Conservation (phyloP, 352 stramenopile genomes). For the Thalassiosira exigua region DNA sequence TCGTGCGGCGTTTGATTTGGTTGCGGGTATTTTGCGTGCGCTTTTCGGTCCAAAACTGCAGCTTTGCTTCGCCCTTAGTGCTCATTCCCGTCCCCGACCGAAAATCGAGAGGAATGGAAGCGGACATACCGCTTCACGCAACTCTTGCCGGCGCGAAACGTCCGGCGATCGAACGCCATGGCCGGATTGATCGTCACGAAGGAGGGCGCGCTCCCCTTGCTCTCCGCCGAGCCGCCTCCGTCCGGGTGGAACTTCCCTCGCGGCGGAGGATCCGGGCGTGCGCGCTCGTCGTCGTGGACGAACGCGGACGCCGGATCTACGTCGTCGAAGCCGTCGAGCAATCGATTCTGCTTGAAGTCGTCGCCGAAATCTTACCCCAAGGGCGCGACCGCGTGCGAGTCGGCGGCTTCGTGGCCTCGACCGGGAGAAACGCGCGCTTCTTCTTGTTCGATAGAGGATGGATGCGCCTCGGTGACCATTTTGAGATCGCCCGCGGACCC, state of each 20-base stretch:
- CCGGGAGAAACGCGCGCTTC: not conserved
- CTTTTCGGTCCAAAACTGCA: too few species aligned
- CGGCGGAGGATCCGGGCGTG: constrained; percentile 15
- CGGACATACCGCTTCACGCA: too few species aligned
- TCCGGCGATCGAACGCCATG: constrained; percentile 55
- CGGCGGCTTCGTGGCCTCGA: constrained; percentile 44
- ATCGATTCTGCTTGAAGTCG: constrained; percentile 49
- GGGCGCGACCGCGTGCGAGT: constrained; percentile 37
- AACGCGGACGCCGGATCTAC: constrained; percentile 43
- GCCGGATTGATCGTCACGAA: constrained; percentile 51
- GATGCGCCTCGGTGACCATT: constrained; percentile 29
- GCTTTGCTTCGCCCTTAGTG: too few species aligned
- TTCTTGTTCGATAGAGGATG: constrained; percentile 5
- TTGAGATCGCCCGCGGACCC: constrained; percentile 42
- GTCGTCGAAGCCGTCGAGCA: constrained; percentile 21
- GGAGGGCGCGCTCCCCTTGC: constrained; percentile 44
- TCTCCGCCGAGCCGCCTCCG: constrained; percentile 5
- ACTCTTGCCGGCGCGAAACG: too few species aligned
- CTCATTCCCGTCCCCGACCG: too few species aligned
- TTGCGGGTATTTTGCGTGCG: too few species aligned
- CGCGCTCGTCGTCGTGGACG: constrained; percentile 28
- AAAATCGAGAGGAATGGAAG: too few species aligned
- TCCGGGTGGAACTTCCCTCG: constrained; percentile 22
- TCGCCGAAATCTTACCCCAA: constrained; percentile 30
- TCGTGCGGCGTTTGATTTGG: not conserved